Conservation (phyloP, 495 filamentous ascomycete species). For the Trichoderma asperelloides region DNA sequence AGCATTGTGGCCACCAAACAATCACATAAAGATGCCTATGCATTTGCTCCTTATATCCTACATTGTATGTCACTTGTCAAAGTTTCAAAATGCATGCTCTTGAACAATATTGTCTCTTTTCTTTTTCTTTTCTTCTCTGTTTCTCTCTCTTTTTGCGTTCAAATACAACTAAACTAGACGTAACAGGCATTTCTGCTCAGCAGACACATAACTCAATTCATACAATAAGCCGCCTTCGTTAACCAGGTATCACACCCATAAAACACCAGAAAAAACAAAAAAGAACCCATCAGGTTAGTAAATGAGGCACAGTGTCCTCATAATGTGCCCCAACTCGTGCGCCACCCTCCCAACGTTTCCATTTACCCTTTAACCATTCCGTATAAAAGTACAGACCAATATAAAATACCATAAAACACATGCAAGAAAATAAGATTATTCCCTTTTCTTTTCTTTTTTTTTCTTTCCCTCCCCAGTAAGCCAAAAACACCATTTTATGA, state of each 20-base stretch:
- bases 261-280: background rate
- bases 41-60: too few relatives aligned
- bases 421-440: background rate
- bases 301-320: background rate
- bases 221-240: background rate
- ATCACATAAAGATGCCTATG: too few relatives aligned
- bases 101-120: too few relatives aligned
- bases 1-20: background rate
- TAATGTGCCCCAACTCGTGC: background rate
- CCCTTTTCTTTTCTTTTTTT: background rate
- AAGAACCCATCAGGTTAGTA: background rate
- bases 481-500: background rate
- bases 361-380: background rate
- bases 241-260: constrained; percentile 1
- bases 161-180: background rate
- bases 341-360: background rate
- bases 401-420: background rate
- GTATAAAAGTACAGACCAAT: background rate
- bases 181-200: background rate
- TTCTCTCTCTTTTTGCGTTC: too few relatives aligned
- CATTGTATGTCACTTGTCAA: too few relatives aligned
- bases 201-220: background rate
- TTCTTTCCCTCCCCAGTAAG: background rate
- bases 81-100: too few relatives aligned
- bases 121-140: background rate